Evolutionary conservation across 768 basidiomycete species (phyloP).

Genomic region (Ephemerocybe angulata): DNA sequence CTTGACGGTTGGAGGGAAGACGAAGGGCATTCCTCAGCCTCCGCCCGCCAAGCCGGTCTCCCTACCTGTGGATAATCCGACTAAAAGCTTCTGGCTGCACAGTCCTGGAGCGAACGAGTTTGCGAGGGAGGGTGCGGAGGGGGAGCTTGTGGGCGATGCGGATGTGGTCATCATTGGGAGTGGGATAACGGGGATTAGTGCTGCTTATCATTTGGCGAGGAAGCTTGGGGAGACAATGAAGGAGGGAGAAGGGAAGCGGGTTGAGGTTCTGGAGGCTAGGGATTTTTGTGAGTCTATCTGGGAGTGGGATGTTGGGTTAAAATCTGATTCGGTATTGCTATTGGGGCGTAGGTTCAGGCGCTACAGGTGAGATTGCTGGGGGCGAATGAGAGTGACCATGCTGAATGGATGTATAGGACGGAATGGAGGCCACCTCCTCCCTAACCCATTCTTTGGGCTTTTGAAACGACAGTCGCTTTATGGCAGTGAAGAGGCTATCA

Average conservation of each 20-base stretch:
- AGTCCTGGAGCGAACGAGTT: slow-evolving; percentile 61
- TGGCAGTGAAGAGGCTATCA: slow-evolving; percentile 53
- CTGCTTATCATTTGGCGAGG: slow-evolving; percentile 62
- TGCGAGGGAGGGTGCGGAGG: slow-evolving; percentile 61
- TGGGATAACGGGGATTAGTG: slow-evolving; percentile 73
- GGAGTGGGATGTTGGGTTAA: too few species aligned
- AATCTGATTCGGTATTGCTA: too few species aligned
- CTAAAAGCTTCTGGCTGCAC: slow-evolving; percentile 71
- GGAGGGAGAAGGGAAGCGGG: slow-evolving; percentile 33
- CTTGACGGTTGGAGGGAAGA: too few species aligned
- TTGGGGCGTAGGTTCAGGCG: slow-evolving; percentile 57
- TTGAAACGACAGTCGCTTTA: slow-evolving; percentile 29
- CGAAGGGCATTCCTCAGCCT: too few species aligned
- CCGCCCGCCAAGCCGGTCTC: slow-evolving; percentile 7
- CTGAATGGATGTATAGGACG: too few species aligned
- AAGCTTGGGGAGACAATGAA: slow-evolving; percentile 8
- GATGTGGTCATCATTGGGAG: slow-evolving; percentile 80
- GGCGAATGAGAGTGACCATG: too few species aligned
- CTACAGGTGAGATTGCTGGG: slow-evolving; percentile 52
- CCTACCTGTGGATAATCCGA: slow-evolving; percentile 60
- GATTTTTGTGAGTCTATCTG: slow-evolving; percentile 87
- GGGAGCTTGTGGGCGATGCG: slow-evolving; percentile 51
- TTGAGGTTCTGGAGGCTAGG: slow-evolving; percentile 77
- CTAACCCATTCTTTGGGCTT: slow-evolving; percentile 47
- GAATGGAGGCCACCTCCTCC: slow-evolving; percentile 75